Evolutionary conservation across 2,329 filamentous ascomycete species (phyloP).

Genomic region (Hypoxylon sp.): DNA sequence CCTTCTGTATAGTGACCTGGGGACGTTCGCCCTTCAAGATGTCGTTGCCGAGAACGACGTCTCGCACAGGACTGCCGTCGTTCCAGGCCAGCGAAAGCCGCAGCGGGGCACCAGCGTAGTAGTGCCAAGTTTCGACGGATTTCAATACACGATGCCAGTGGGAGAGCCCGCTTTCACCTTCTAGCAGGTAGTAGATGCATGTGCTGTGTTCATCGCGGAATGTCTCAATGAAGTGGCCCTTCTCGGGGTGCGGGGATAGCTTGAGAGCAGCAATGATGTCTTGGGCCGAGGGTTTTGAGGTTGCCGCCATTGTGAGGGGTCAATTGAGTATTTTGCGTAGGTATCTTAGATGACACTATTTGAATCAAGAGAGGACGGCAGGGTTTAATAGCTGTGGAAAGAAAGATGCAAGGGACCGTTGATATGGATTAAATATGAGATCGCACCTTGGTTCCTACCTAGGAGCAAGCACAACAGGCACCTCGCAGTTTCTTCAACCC

Average conservation of each 20-base stretch:
- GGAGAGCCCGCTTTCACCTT: constrained; percentile 60
- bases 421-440: not conserved
- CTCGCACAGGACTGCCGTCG: constrained; percentile 58
- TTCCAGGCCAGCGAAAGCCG: constrained; percentile 61
- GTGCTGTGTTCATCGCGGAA: constrained; percentile 64
- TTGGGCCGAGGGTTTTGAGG: constrained; percentile 55
- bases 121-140: constrained; percentile 67
- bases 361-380: not conserved
- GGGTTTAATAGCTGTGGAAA: constrained; percentile 4
- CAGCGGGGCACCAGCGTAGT: constrained; percentile 67
- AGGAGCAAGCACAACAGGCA: too few species aligned
- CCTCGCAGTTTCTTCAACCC: constrained; percentile 4
- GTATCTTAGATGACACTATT: not conserved
- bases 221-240: constrained; percentile 65
- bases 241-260: constrained; percentile 63
- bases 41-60: constrained; percentile 59
- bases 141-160: constrained; percentile 66
- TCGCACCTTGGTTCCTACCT: not conserved
- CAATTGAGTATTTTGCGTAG: not conserved
- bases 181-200: constrained; percentile 68
- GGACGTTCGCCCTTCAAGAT: constrained; percentile 59
- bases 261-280: constrained; percentile 62
- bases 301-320: constrained; percentile 44
- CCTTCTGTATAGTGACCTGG: constrained; percentile 59
- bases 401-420: constrained; percentile 9